Conservation (phyloP, 352 stramenopile species). For the Phytopythium aichiense region DNA sequence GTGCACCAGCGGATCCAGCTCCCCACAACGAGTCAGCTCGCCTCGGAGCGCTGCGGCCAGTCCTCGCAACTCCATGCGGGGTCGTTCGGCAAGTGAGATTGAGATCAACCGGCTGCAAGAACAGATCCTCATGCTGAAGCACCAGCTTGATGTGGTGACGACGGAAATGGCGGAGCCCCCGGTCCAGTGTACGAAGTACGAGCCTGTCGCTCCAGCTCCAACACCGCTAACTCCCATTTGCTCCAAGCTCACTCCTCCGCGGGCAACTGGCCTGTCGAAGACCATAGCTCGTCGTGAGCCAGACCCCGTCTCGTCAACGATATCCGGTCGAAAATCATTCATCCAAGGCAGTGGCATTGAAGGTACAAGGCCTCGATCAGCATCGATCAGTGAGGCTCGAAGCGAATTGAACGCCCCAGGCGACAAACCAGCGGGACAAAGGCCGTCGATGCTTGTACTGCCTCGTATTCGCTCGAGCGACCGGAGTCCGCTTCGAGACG, state of each 20-base stretch:
- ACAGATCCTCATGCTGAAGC: constrained; percentile 35
- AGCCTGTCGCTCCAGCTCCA: not conserved
- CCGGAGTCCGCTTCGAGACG: not conserved
- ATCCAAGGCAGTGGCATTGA: not conserved
- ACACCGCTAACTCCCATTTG: not conserved
- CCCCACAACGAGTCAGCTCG: constrained; percentile 6
- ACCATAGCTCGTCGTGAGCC: not conserved
- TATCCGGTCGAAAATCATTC: not conserved
- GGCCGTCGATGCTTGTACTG: not conserved
- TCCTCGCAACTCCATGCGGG: constrained; percentile 6
- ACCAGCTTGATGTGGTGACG: constrained; percentile 23
- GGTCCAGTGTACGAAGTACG: constrained; percentile 8
- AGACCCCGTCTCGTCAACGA: not conserved
- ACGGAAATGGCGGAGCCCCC: constrained; percentile 5
- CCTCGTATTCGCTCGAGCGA: not conserved
- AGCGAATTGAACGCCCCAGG: not conserved
- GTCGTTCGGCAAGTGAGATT: constrained; percentile 26
- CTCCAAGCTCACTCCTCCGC: constrained; percentile 1
- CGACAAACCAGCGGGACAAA: not conserved
- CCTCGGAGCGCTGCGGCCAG: constrained; percentile 4
- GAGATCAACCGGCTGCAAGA: constrained; percentile 42
- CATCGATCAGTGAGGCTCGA: not conserved
- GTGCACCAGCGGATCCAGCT: not conserved
- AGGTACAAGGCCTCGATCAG: not conserved
- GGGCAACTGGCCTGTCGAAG: not conserved